Evolutionary conservation across 2,329 filamentous ascomycete species (phyloP).

Genomic region (Tolypocladium cylindrosporum): DNA sequence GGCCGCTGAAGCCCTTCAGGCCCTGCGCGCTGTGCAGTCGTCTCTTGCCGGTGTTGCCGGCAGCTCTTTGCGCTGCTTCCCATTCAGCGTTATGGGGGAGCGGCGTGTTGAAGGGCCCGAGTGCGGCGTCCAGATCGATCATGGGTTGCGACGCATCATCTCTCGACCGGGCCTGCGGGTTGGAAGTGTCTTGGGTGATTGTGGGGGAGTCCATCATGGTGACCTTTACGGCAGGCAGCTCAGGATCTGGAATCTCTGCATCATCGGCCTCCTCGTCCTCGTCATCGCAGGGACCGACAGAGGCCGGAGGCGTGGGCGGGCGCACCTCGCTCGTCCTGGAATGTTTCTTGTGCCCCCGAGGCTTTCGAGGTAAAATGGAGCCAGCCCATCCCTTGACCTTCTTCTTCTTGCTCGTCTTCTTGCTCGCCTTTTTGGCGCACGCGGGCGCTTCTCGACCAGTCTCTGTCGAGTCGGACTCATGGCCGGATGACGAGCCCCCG

Average conservation of each 20-base stretch:
- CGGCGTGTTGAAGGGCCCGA: conserved; percentile 86
- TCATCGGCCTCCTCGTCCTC: conserved; percentile 17
- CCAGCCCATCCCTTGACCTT: conserved; percentile 68
- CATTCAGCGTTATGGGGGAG: conserved; percentile 52
- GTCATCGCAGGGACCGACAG: conserved; percentile 16
- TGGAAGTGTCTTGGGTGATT: conserved; percentile 9
- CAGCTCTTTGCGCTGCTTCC: conserved; percentile 54
- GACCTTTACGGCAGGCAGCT: conserved; percentile 26
- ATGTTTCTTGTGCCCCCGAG: conserved; percentile 37
- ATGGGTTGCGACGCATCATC: conserved; percentile 66
- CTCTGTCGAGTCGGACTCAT: conserved; percentile 20
- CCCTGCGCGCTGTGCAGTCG: conserved; percentile 69
- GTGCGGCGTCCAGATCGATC: conserved; percentile 87
- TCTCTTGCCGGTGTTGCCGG: conserved; percentile 45
- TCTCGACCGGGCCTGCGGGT: conserved; percentile 25
- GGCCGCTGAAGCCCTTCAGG: conserved; percentile 57
- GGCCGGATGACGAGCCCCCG: conserved; percentile 24
- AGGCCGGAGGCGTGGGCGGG: conserved; percentile 36
- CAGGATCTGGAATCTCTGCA: conserved; percentile 8
- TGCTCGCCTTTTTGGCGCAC: conserved; percentile 18
- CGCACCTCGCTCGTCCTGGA: conserved; percentile 27
- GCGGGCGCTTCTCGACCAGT: conserved; percentile 9
- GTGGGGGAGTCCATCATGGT: conserved; percentile 30
- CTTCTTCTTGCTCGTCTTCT: conserved; percentile 39
- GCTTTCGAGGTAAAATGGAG: conserved; percentile 54